Base-by-base conservation (phyloP, 2,329 filamentous ascomycete genomes). In the Hymenoscyphus linearis region DNA sequence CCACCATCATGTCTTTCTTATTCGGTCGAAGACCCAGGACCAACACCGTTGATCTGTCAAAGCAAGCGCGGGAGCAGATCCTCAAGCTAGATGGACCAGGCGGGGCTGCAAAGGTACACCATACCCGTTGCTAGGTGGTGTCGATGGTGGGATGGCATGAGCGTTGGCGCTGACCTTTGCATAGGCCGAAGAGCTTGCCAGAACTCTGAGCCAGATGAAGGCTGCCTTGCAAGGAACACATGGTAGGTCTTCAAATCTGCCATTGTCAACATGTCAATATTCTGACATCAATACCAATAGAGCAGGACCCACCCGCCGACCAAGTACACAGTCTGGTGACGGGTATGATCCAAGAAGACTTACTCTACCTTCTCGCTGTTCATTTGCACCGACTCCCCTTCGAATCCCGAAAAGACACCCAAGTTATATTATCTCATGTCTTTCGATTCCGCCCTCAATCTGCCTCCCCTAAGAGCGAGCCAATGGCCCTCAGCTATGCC, bases 401-500 rank as follows among this genome's bases (percentile, higher is more conserved):
- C 79, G 95, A 99, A 78, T 91, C 93, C 40, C 88, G 93, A 71
- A 98, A 97, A 79, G 93, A 97, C 73, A 90, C 91, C 13, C 93
- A 97, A 74, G 90, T 95, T 65, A 95, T 97, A 73, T 95, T 98
- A 78, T 96, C 92, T 47, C 95, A 93, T 74, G 89, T 96, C 68
- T 91, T 97, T 74, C 90, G 93, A 67, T 97, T 95, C 80, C 90
- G 90, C 66, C 89, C 89, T 5, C 80, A 85, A 12, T 84, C 83
- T 52, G 84, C 83, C 1, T 85, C 87, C 22, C 80, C 83, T 13
- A 85, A 86, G 70, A 84, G 82, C 67, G 91, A 96, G 64, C 91
- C 92, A 0, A 85, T 93, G 57, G 92, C 95, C 27, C 82, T 99
- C 61, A 89, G 91, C 67, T 96, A 96, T 74, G 89, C 97, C 62